Evolutionary conservation across 805 yeast species (phyloP).

Genomic region (Starmerella geochares): DNA sequence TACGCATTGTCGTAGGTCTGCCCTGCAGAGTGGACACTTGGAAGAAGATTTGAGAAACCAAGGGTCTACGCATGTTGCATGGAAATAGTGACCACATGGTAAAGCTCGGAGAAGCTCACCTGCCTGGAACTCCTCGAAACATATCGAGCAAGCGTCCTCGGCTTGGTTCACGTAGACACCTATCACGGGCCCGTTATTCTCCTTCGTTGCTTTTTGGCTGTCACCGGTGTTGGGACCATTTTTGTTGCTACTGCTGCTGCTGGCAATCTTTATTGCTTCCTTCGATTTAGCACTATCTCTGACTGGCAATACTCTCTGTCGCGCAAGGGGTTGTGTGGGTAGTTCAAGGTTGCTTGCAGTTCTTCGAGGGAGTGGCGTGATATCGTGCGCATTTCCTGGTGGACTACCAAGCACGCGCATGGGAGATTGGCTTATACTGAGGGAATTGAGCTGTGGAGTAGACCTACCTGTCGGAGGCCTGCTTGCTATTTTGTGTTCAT

Average conservation of each 20-base stretch:
- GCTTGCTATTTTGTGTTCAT: background rate
- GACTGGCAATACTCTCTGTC: background rate
- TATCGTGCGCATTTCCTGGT: background rate
- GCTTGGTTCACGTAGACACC: slow-evolving; percentile 6
- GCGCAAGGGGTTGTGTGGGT: background rate
- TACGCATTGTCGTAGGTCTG: slow-evolving; percentile 37
- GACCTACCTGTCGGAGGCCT: background rate
- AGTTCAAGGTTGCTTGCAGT: background rate
- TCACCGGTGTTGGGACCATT: too few relatives aligned
- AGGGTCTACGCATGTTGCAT: slow-evolving; percentile 68
- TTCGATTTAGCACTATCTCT: too few relatives aligned
- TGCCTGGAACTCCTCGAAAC: slow-evolving; percentile 56
- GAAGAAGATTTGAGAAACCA: slow-evolving; percentile 69
- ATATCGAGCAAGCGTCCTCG: slow-evolving; percentile 55
- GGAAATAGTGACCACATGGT: slow-evolving; percentile 77
- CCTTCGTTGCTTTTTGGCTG: background rate
- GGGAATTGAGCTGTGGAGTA: background rate
- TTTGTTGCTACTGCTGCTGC: background rate
- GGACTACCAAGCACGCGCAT: background rate
- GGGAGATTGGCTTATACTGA: background rate
- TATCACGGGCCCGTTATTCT: slow-evolving; percentile 2
- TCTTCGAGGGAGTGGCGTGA: background rate
- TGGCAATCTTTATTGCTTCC: too few relatives aligned
- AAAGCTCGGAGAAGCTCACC: slow-evolving; percentile 56
- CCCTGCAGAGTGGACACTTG: slow-evolving; percentile 75